These are phyloP conservation scores for Gossypium aridum DNA, from an alignment of 441 rosid species.

Conservation along the genomic window DNA sequence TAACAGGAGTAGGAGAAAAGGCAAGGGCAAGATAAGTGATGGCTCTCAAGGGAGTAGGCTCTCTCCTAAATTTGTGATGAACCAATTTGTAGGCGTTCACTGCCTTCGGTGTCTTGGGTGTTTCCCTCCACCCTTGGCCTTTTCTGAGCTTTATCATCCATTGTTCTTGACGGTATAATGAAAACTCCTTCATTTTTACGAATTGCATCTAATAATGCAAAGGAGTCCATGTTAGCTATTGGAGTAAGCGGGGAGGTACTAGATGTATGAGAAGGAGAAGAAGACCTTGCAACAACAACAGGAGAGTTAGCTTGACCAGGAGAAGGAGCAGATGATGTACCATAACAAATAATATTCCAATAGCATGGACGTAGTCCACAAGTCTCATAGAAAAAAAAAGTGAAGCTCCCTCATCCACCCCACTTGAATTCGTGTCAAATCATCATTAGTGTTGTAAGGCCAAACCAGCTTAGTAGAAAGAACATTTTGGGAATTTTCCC, in stretches of 20 bases:
- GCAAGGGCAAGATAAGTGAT: background rate
- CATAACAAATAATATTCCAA: background rate
- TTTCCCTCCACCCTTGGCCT: background rate
- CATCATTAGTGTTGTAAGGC: no score
- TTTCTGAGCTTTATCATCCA: background rate
- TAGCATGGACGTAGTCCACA: background rate
- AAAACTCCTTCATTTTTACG: background rate
- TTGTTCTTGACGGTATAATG: no score
- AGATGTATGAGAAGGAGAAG: background rate
- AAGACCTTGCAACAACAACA: background rate
- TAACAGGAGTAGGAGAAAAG: background rate
- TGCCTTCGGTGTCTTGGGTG: background rate
- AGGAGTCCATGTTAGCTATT: background rate
- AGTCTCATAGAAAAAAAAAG: no score
- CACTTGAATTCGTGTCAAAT: no score
- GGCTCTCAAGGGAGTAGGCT: background rate
- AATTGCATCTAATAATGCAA: background rate
- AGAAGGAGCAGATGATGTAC: background rate
- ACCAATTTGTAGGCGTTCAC: background rate
- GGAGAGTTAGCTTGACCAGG: background rate
- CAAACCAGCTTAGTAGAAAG: no score
- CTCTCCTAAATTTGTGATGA: background rate
- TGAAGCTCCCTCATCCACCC: no score
- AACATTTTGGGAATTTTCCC: no score
- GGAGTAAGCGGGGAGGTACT: background rate